Conservation (phyloP, 176 grass and related monocot genomes). For the Zizania latifolia region DNA sequence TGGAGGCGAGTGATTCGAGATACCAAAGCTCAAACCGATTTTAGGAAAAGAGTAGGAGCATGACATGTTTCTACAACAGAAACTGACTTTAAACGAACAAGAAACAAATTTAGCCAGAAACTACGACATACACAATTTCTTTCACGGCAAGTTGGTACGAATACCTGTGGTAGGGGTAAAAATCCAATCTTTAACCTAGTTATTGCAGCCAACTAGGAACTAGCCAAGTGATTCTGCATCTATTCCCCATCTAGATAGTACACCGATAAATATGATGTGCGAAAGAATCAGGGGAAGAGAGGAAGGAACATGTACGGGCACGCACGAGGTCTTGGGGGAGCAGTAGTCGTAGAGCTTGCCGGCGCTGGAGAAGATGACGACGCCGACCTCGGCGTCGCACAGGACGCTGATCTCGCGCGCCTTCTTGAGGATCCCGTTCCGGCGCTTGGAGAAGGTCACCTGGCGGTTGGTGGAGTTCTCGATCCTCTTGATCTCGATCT, state of each 20-base stretch:
- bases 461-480: constrained; percentile 91
- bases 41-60: neutral
- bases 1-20: neutral
- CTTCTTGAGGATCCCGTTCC: constrained; percentile 87
- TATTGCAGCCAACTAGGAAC: too few relatives aligned
- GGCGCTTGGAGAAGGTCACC: constrained; percentile 89
- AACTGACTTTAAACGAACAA: neutral
- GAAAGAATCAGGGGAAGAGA: neutral
- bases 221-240: too few relatives aligned
- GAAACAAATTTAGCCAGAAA: neutral
- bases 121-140: neutral
- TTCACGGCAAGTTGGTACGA: neutral
- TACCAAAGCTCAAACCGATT: neutral
- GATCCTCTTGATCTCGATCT: constrained; percentile 99
- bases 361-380: constrained; percentile 88
- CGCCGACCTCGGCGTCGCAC: constrained; percentile 79
- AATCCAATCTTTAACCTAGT: neutral
- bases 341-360: constrained; percentile 96
- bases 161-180: neutral
- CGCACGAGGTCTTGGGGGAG: constrained; percentile 54
- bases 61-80: neutral
- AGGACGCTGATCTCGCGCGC: constrained; percentile 91
- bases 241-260: too few relatives aligned
- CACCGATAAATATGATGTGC: neutral
- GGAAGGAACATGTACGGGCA: neutral